Conservation (phyloP, 257 asterid genomes). For the Nicotiana undulata region DNA sequence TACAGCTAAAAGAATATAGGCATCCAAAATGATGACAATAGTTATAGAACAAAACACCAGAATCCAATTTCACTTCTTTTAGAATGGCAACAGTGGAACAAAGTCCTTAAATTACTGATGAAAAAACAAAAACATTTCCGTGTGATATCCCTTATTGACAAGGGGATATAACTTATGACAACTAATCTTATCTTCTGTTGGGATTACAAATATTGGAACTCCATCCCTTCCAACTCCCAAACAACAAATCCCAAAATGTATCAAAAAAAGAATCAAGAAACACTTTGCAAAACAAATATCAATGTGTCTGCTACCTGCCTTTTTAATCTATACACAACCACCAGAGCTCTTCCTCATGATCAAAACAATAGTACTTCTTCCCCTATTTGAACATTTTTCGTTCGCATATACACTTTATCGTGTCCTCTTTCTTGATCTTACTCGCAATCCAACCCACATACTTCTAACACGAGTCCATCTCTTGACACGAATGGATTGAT, state of each 20-base stretch:
- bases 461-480: constrained; percentile 46
- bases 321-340: constrained; percentile 11
- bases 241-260: constrained; percentile 6
- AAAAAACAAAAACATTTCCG: not conserved
- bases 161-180: constrained; percentile 8
- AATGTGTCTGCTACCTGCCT: constrained; percentile 8
- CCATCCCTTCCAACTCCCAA: not conserved
- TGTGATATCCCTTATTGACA: constrained; percentile 8
- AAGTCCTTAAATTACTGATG: not conserved
- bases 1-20: not conserved
- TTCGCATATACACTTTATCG: constrained; percentile 9
- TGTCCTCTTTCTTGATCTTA: not conserved
- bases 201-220: not conserved
- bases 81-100: not conserved
- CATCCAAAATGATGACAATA: not conserved
- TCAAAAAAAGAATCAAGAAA: constrained; percentile 11
- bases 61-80: not conserved
- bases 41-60: not conserved
- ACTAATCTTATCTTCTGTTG: not conserved
- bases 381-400: not conserved
- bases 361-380: constrained; percentile 2
- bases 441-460: constrained; percentile 55
- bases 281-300: constrained; percentile 9
- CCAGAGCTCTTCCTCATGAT: not conserved
- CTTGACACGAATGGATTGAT: constrained; percentile 47